Conservation (phyloP, 1,284 basidiomycete species). For the Rhodotorula sp. region DNA sequence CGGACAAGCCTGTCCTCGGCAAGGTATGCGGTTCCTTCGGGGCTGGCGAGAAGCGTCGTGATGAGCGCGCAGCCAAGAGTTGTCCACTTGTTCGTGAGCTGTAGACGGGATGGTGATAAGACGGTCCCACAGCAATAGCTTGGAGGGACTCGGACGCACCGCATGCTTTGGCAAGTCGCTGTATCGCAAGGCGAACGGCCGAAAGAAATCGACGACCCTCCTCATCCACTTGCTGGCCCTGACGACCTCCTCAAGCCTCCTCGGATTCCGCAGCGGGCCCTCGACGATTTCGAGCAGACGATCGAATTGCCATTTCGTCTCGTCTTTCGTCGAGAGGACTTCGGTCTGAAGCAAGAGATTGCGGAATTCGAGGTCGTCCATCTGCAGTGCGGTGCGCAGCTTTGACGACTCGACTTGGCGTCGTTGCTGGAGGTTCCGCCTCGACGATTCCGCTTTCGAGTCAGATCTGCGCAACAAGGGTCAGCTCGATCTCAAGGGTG, state of each 20-base stretch:
- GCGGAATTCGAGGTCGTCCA: conserved; percentile 78
- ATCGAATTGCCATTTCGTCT: conserved; percentile 90
- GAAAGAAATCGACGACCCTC: conserved; percentile 85
- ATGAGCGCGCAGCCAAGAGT: conserved; percentile 76
- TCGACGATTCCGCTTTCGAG: not conserved
- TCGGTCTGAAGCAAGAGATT: conserved; percentile 74
- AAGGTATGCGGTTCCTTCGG: conserved; percentile 81
- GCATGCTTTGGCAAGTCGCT: conserved; percentile 69
- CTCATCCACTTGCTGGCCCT: conserved; percentile 84
- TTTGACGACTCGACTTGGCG: conserved; percentile 86
- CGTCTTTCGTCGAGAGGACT: conserved; percentile 84
- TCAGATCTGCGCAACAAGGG: not conserved
- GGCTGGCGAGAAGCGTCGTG: conserved; percentile 74
- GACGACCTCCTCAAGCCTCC: conserved; percentile 93
- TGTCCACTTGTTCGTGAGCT: conserved; percentile 63
- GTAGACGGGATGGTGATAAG: not conserved
- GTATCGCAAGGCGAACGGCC: conserved; percentile 83
- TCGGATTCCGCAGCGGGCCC: conserved; percentile 85
- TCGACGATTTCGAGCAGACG: conserved; percentile 84
- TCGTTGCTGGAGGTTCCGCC: conserved; percentile 19
- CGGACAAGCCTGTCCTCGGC: conserved; percentile 81
- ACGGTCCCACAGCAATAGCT: too few species aligned
- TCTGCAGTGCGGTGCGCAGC: conserved; percentile 82
- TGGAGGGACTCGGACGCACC: conserved; percentile 52
- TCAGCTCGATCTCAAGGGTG: too few species aligned